These are phyloP conservation scores for Vanilla planifolia DNA, from an alignment of 106 monocot genomes.

Conservation along the genomic window DNA sequence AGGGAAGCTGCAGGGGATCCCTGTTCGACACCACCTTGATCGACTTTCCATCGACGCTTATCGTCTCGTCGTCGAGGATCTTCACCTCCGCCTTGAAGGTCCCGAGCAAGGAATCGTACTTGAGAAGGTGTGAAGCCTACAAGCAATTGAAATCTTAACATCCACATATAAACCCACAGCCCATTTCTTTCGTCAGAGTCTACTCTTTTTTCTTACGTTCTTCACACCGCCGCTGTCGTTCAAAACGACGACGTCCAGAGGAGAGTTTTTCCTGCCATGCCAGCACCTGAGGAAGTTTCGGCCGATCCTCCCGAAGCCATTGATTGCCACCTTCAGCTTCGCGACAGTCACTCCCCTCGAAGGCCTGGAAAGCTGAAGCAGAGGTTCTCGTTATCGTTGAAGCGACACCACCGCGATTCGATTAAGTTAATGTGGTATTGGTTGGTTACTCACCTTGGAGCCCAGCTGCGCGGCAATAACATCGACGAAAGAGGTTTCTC, in stretches of 20 bases:
- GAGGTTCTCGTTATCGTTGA: too few species aligned
- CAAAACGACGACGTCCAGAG: constrained; percentile 80
- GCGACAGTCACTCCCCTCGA: constrained; percentile 67
- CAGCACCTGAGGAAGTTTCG: constrained; percentile 98
- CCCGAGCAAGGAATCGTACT: constrained; percentile 95
- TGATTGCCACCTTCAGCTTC: constrained; percentile 96
- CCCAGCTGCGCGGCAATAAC: constrained; percentile 47
- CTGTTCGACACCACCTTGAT: constrained; percentile 82
- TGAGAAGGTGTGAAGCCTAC: constrained; percentile 97
- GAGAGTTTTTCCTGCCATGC: constrained; percentile 91
- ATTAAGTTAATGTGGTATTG: not conserved
- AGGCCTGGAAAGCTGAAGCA: constrained; percentile 33
- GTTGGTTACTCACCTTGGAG: constrained; percentile 36
- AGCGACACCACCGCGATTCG: not conserved
- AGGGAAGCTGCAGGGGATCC: constrained; percentile 91
- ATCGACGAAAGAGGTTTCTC: constrained; percentile 62
- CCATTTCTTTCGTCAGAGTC: not conserved
- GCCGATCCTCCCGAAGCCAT: constrained; percentile 93
- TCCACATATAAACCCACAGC: too few species aligned
- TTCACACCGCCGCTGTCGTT: constrained; percentile 98
- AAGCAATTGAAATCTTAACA: too few species aligned
- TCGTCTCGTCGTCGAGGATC: constrained; percentile 76
- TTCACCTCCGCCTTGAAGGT: constrained; percentile 98
- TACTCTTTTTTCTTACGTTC: constrained; percentile 36
- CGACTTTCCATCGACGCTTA: constrained; percentile 87